phyloP scores from a whole-genome alignment of 2,329 filamentous ascomycete genomes.

The Fusarium drepaniforme region DNA sequence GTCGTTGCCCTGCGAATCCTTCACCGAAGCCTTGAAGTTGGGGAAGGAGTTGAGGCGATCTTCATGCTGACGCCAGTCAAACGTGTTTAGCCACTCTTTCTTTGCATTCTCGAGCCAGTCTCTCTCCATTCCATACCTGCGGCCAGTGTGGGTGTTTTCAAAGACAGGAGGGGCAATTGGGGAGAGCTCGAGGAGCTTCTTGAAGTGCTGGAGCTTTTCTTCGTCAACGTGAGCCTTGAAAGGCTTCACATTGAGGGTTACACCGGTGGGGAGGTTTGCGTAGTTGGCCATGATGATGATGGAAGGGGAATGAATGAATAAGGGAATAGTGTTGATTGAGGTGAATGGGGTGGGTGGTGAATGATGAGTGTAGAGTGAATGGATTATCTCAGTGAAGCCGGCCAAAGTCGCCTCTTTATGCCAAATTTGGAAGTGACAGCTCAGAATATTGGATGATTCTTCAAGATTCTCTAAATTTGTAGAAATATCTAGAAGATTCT shows the following conservation, averaged over 20 bases:
- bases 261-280: not conserved
- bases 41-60: conserved; percentile 60
- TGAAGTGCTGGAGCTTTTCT: conserved; percentile 51
- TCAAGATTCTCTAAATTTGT: not conserved
- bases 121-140: conserved; percentile 45
- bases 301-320: not conserved
- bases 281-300: not conserved
- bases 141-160: conserved; percentile 58
- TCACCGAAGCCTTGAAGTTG: conserved; percentile 57
- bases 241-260: not conserved
- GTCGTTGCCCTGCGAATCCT: conserved; percentile 40
- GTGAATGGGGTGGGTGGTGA: not conserved
- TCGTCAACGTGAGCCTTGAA: not conserved
- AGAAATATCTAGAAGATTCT: not conserved
- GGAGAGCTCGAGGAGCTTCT: conserved; percentile 59
- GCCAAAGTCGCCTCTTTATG: not conserved
- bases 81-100: conserved; percentile 54
- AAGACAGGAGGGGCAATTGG: conserved; percentile 61
- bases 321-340: not conserved
- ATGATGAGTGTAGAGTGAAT: not conserved
- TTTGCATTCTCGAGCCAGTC: not conserved
- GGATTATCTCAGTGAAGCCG: not conserved
- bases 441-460: not conserved
- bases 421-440: not conserved
- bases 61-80: conserved; percentile 59